Base-by-base conservation (phyloP, 2,329 filamentous ascomycete species). In the Botryotinia calthae region DNA sequence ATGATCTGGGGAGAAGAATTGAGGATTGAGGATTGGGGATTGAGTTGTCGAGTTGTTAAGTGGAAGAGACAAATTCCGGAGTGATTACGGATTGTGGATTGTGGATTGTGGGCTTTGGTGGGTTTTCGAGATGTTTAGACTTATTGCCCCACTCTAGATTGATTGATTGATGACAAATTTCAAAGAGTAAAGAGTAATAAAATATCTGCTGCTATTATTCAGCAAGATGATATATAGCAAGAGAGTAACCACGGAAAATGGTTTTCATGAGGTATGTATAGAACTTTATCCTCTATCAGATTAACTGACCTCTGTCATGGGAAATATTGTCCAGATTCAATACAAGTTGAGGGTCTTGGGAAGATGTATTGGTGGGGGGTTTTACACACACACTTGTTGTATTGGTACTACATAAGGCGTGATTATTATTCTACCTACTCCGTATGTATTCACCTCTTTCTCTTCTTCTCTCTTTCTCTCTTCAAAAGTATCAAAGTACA, bases 81-180 rank as follows among this genome's bases (percentile, higher is more conserved):
- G 56, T 54, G 48, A 54, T 54, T n/a, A 54, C 48, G 37, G 56
- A 63, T 62, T 63, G 68, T 63, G 68, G 58, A 28, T 34, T 56
- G 20, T 54, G 46, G 42, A 46, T 46, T n/a, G 34, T 69, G n/a
- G 25, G 31, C 3, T n/a, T 20, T 40, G 46, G 18, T 51, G 25
- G 9, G 31, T 40, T 70, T 56, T 56, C 51, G n/a, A 56, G n/a
- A 16, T 54, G n/a, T 28, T 54, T 16, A n/a, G 48, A 48, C 46
- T 25, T 25, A 9, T 28, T 70, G 68, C 68, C 68, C 68, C 68
- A 65, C 68, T 65, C 25, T n/a, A 20, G 40, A 44, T 14, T 34
- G 51, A 56, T 31, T 25, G 51, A 28, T 62, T n/a, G 54, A 70
- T 70, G 68, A 70, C 68, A 70, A 70, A 70, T 70, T 51, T 54